phyloP scores from a whole-genome alignment of 2,329 filamentous ascomycete species.

The Tricladium varicosporioides region DNA sequence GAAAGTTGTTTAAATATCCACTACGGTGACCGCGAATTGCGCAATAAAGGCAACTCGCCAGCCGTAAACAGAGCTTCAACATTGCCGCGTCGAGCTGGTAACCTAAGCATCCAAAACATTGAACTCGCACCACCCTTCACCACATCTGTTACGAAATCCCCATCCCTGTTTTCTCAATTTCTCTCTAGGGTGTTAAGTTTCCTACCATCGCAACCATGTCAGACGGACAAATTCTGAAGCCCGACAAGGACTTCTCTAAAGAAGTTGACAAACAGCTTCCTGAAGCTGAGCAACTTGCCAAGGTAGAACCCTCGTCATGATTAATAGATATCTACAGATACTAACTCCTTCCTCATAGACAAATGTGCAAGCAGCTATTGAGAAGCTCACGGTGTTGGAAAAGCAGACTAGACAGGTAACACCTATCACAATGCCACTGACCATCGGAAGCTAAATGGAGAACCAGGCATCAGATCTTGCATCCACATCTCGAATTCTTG shows the following conservation, averaged over 20 bases:
- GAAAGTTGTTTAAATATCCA: not conserved
- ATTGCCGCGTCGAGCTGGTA: conserved; percentile 8
- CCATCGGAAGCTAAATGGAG: conserved; percentile 22
- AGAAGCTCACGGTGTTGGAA: conserved; percentile 88
- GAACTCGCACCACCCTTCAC: not conserved
- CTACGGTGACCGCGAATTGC: not conserved
- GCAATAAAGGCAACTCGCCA: not conserved
- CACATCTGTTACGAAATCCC: not conserved
- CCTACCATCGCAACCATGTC: conserved; percentile 30
- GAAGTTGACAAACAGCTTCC: conserved; percentile 90
- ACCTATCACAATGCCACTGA: not conserved
- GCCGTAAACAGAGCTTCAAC: not conserved
- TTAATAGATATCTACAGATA: not conserved
- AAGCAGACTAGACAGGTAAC: conserved; percentile 94
- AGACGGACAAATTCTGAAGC: conserved; percentile 41
- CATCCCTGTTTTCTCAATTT: not conserved
- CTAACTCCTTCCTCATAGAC: conserved; percentile 45
- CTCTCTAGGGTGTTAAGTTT: not conserved
- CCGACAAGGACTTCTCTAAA: conserved; percentile 98
- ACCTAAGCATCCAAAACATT: conserved; percentile 12
- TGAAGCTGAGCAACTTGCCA: conserved; percentile 84
- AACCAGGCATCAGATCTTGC: conserved; percentile 86
- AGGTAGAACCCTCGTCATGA: conserved; percentile 51
- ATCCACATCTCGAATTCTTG: conserved; percentile 84
- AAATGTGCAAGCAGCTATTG: conserved; percentile 83